A percentile compares a stretch with the other conserved stretches of the same genome.
Evolutionary conservation across 495 filamentous ascomycete genomes (phyloP).

Genomic region (Schizothecium vesticola): DNA sequence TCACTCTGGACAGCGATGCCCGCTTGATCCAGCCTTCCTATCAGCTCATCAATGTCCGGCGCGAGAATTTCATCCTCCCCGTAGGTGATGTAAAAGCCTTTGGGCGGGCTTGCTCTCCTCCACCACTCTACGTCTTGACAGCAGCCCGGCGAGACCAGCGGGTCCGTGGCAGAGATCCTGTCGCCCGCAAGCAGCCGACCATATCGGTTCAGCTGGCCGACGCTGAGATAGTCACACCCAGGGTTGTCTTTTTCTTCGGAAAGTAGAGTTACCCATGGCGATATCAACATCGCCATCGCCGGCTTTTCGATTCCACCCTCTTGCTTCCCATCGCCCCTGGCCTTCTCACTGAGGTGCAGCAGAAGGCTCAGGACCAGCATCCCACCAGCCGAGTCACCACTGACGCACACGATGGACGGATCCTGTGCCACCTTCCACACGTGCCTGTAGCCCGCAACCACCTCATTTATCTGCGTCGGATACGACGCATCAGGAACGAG

Average conservation of each 20-base stretch:
- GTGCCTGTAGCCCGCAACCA: conserved; percentile 59
- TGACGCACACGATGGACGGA: conserved; percentile 54
- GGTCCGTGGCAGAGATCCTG: conserved; percentile 41
- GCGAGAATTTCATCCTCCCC: conserved; percentile 69
- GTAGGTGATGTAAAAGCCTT: conserved; percentile 58
- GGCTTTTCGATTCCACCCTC: conserved; percentile 31
- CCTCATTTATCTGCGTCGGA: conserved; percentile 63
- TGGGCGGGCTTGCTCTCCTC: conserved; percentile 51
- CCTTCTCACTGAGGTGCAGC: conserved; percentile 47
- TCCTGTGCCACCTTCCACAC: conserved; percentile 50
- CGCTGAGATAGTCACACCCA: conserved; percentile 56
- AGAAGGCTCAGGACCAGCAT: conserved; percentile 62
- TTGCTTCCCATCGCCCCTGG: conserved; percentile 9
- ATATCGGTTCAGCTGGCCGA: conserved; percentile 51
- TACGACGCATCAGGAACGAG: conserved; percentile 68
- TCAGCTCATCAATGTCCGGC: conserved; percentile 52
- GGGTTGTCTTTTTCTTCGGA: conserved; percentile 53
- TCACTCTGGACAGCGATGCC: conserved; percentile 41
- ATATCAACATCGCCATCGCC: conserved; percentile 51
- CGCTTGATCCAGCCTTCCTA: conserved; percentile 43
- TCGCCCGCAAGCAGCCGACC: conserved; percentile 58
- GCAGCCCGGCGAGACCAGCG: conserved; percentile 59
- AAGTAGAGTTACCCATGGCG: conserved; percentile 56
- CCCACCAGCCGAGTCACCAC: conserved; percentile 70
- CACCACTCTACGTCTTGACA: conserved; percentile 61